Evolutionary conservation across 345 rosid genomes (phyloP), one percentile per base, ranked within the genome.

Genomic region (Capsella bursapastoris): DNA sequence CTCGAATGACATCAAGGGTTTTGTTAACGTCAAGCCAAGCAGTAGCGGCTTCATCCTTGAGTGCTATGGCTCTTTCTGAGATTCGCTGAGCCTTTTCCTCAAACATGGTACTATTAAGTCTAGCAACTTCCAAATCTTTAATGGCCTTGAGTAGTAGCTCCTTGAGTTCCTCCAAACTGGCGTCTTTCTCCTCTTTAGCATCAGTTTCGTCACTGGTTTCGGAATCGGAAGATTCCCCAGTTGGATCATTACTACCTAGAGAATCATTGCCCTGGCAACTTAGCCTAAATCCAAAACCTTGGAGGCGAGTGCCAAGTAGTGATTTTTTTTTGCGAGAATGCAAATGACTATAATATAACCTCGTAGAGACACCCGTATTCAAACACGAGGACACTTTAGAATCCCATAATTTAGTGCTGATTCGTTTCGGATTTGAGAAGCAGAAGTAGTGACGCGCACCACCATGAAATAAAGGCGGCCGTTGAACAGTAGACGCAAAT

Each of bases 61-160:
- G 81, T 11, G 95, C 86, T 41, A 94, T 91, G 7, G 97, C 96
- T 74, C 85, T 64, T 84, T 94, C 97, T 7, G 98, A 88, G 69
- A 91, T 85, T 51, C 82, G 73, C 74, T 88, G 96, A 62, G 97
- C 97, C 83, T 87, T 91, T 63, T 91, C 96, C 85, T 94, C 97
- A 61, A 90, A 94, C 80, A 86, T 72, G 48, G 85, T 78, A 65
- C 97, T 90, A 66, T 91, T 94, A 70, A 87, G 80, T 66, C 82
- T 75, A 28, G 95, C 96, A 86, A 84, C 90, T 71, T 87, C 96
- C 82, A 94, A 63, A 44, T 91, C 98, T 73, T 76, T 84, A 66
- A 43, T 53, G 14, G 95, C 88, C 80, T 79, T 88, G 61, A 77
- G 86, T 65, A 91, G 73, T 78, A 80, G 53, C 37, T 87, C 95